A percentile compares a stretch with the other conserved stretches of the same genome.
Evolutionary conservation across 306 rosid species (phyloP).

Genomic region (Macrotyloma uniflorum): DNA sequence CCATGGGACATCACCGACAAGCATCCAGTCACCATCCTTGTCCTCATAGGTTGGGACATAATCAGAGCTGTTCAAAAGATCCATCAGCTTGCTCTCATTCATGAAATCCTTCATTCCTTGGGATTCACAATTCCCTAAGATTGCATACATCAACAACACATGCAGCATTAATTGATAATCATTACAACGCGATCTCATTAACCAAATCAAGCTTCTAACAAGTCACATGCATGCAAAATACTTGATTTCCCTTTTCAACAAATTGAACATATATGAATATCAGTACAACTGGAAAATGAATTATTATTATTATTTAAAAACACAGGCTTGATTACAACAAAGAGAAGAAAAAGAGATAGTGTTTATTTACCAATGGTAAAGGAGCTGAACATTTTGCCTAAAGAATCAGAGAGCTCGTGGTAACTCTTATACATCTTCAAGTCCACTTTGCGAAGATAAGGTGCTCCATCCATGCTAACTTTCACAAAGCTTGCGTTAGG

Average conservation of each 20-base stretch:
- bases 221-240: not conserved
- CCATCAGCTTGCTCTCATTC: constrained; percentile 92
- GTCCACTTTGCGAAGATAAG: constrained; percentile 91
- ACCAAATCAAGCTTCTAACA: not conserved
- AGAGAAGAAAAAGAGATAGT: not conserved
- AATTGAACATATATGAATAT: not conserved
- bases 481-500: constrained; percentile 64
- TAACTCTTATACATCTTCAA: constrained; percentile 62
- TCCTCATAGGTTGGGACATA: constrained; percentile 91
- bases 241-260: not conserved
- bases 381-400: constrained; percentile 80
- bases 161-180: not conserved
- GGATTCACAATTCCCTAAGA: constrained; percentile 71
- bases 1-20: constrained; percentile 98
- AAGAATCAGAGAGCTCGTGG: constrained; percentile 75
- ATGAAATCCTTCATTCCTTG: constrained; percentile 87
- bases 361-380: constrained; percentile 67
- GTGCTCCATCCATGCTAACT: constrained; percentile 98
- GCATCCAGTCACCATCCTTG: constrained; percentile 99
- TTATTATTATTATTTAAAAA: not conserved
- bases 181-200: not conserved
- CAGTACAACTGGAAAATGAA: too few species aligned
- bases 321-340: not conserved
- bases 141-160: constrained; percentile 4
- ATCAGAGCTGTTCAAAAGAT: constrained; percentile 78